phyloP scores from a whole-genome alignment of 805 yeast species.

The Brettanomyces naardenensis region DNA sequence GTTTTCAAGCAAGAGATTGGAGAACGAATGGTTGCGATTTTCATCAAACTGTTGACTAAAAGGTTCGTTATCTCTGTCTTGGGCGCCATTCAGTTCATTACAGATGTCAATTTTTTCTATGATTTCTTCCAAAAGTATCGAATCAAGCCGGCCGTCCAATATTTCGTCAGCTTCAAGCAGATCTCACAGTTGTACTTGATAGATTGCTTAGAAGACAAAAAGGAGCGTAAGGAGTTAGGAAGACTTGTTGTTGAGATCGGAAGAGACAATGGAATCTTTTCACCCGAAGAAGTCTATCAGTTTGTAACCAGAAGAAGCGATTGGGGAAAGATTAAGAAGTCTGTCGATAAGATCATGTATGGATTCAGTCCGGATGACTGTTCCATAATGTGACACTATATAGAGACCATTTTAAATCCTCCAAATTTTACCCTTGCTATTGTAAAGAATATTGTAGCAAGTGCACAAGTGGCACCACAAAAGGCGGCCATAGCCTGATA shows the following conservation, averaged over 20 bases:
- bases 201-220: slow-evolving; percentile 38
- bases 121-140: slow-evolving; percentile 57
- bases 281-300: slow-evolving; percentile 91
- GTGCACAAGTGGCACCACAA: slow-evolving; percentile 23
- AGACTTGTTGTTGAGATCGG: slow-evolving; percentile 74
- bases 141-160: slow-evolving; percentile 63
- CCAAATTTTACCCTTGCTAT: slow-evolving; percentile 18
- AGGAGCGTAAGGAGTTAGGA: slow-evolving; percentile 79
- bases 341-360: slow-evolving; percentile 92
- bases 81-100: slow-evolving; percentile 78
- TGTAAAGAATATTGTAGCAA: slow-evolving; percentile 15
- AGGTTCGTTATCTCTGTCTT: slow-evolving; percentile 60
- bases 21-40: slow-evolving; percentile 66
- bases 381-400: slow-evolving; percentile 35
- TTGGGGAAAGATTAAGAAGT: slow-evolving; percentile 68
- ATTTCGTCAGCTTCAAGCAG: slow-evolving; percentile 72
- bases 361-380: slow-evolving; percentile 84
- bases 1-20: slow-evolving; percentile 94
- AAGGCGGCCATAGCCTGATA: slow-evolving; percentile 26
- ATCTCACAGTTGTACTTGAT: slow-evolving; percentile 81
- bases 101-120: slow-evolving; percentile 75
- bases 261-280: slow-evolving; percentile 80
- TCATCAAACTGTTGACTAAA: slow-evolving; percentile 70
- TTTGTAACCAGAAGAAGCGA: slow-evolving; percentile 83
- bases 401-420: slow-evolving; percentile 10